Evolutionary conservation across 768 basidiomycete genomes (phyloP), one percentile per base, ranked within the genome.

Genomic region (Tricholoma sp.): DNA sequence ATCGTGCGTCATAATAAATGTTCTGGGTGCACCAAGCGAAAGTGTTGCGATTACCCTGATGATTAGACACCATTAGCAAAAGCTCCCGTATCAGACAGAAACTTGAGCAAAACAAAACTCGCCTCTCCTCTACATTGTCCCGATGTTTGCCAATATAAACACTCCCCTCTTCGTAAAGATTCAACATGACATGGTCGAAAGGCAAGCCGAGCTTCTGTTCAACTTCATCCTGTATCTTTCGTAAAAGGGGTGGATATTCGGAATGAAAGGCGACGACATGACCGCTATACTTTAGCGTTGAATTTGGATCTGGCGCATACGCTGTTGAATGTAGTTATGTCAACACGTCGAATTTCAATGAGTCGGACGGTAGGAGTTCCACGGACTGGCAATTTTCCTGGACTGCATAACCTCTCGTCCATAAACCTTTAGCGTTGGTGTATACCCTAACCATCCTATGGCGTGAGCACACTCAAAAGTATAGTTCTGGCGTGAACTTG

Each of bases 161-260:
- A 14, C 45, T 57, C 0, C 70, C 70, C 32, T 71, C 62, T 47
- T 71, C 67, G 50, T 71, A 71, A 0, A 67, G 52, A 43, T 70
- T 70, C 46, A 71, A 43, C 63, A 71, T 59, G 50, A 71, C 70
- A 49, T 71, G 70, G 50, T 71, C 70, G 57, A 71, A 71, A 19
- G 52, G 63, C 12, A 71, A 66, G 0, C 70, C 67, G 0, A 71
- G 63, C 12, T 57, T 52, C 16, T 64, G 57, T 45, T 71, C 70
- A 0, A 71, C 70, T 27, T 63, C 58, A 45, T 67, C 62, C 53
- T 71, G 70, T 29, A 70, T 70, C n/a, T 58, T 55, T 5, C 67
- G 63, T 1, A 71, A 61, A n/a, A 68, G 50, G 16, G 59, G 60
- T 1, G 70, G 70, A 39, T 71, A 71, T 29, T 64, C 57, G 51